Evolutionary conservation across 495 filamentous ascomycete genomes (phyloP).

Genomic region (Aspergillus homomorphus): DNA sequence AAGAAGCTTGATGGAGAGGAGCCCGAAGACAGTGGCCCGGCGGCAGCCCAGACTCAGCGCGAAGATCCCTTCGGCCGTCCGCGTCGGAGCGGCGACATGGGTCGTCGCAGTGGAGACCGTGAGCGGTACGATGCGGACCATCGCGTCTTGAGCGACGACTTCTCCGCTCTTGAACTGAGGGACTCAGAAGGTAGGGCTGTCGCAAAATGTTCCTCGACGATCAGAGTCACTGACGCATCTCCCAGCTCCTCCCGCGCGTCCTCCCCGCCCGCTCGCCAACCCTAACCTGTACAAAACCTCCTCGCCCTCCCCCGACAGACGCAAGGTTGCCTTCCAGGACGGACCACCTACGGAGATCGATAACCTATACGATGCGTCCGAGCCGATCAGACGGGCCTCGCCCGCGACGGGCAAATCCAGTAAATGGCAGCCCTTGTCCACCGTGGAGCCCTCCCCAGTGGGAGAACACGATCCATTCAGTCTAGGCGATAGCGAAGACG

Average conservation of each 20-base stretch:
- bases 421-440: slow-evolving; percentile 95
- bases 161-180: slow-evolving; percentile 80
- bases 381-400: slow-evolving; percentile 43
- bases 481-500: slow-evolving; percentile 92
- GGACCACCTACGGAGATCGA: slow-evolving; percentile 72
- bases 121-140: slow-evolving; percentile 96
- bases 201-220: background rate
- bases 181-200: slow-evolving; percentile 61
- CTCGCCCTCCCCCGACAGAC: slow-evolving; percentile 59
- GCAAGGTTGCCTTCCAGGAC: slow-evolving; percentile 79
- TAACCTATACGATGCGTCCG: slow-evolving; percentile 65
- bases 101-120: slow-evolving; percentile 73
- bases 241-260: slow-evolving; percentile 49
- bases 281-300: slow-evolving; percentile 73
- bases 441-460: slow-evolving; percentile 82
- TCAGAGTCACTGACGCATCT: background rate
- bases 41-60: slow-evolving; percentile 48
- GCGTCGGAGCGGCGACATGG: slow-evolving; percentile 55
- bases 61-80: slow-evolving; percentile 35
- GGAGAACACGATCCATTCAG: slow-evolving; percentile 94
- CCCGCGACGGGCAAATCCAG: slow-evolving; percentile 60
- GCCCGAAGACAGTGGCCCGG: slow-evolving; percentile 47
- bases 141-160: slow-evolving; percentile 83
- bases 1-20: slow-evolving; percentile 90
- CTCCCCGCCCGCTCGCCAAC: slow-evolving; percentile 68